Evolutionary conservation across 2,329 filamentous ascomycete species (phyloP).

Genomic region (Scopulariopsis brevicaulis): DNA sequence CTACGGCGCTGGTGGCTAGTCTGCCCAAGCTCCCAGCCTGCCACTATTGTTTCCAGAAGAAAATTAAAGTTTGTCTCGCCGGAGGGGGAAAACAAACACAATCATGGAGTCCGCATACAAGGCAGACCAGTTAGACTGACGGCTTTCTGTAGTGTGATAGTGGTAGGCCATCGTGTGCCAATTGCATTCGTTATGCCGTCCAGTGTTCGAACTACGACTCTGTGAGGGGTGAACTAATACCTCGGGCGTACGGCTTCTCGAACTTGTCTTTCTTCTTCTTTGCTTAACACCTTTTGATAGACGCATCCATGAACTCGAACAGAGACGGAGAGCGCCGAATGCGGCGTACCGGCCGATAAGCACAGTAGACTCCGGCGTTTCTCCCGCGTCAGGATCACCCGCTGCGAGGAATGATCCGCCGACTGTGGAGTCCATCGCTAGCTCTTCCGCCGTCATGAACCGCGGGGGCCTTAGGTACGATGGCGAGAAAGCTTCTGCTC

Average conservation of each 20-base stretch:
- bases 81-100: background rate
- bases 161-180: background rate
- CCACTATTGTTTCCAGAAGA: background rate
- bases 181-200: background rate
- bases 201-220: background rate
- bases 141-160: background rate
- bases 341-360: background rate
- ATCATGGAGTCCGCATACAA: background rate
- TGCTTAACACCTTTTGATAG: background rate
- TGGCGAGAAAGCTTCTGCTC: background rate
- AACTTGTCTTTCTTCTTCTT: background rate
- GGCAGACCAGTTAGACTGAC: background rate
- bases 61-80: background rate
- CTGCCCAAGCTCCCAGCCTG: background rate
- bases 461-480: conserved; percentile 8
- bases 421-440: conserved; percentile 9
- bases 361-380: background rate
- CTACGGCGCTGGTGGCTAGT: background rate
- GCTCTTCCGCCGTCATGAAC: conserved; percentile 4
- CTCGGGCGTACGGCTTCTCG: background rate
- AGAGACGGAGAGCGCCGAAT: conserved; percentile 9
- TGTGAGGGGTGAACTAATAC: background rate
- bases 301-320: conserved; percentile 14
- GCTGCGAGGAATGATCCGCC: background rate
- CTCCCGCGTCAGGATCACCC: background rate